phyloP scores from a whole-genome alignment of 2,329 filamentous ascomycete genomes.

The Davidsoniella australis region DNA sequence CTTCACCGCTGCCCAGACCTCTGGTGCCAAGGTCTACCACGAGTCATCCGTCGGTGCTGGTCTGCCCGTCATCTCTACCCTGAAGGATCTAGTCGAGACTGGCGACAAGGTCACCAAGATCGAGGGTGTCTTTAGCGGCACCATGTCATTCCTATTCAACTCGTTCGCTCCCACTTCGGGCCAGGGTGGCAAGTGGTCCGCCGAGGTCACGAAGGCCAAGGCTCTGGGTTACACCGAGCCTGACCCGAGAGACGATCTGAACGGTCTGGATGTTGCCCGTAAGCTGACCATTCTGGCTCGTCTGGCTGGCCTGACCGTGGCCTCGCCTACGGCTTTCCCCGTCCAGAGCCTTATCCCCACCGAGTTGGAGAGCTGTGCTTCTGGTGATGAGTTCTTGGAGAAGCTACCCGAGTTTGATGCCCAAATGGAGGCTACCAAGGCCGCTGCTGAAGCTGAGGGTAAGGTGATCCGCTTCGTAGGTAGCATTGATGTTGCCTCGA shows the following conservation, averaged over 20 bases:
- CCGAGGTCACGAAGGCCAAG: constrained; percentile 83
- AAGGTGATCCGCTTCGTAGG: constrained; percentile 93
- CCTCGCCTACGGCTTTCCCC: constrained; percentile 75
- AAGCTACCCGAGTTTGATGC: constrained; percentile 66
- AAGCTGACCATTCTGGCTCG: constrained; percentile 92
- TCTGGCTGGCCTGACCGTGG: constrained; percentile 62
- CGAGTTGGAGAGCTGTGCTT: constrained; percentile 60
- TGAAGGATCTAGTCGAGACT: constrained; percentile 87
- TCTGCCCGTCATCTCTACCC: constrained; percentile 78
- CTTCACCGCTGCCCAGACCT: constrained; percentile 52
- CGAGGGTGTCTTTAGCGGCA: constrained; percentile 93
- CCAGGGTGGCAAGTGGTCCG: constrained; percentile 65
- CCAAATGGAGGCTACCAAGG: constrained; percentile 80
- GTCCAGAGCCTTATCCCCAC: constrained; percentile 86
- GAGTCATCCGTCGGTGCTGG: constrained; percentile 90
- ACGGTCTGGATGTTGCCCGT: constrained; percentile 79
- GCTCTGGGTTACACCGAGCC: constrained; percentile 84
- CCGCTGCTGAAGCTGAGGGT: constrained; percentile 66
- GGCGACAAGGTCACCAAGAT: constrained; percentile 84
- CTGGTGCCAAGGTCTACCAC: constrained; percentile 76
- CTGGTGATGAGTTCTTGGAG: constrained; percentile 72
- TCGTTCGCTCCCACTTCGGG: constrained; percentile 73
- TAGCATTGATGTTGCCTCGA: constrained; percentile 69
- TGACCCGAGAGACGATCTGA: constrained; percentile 71
- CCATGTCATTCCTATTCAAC: constrained; percentile 97